A percentile compares a stretch with the other conserved stretches of the same genome.
These are phyloP conservation scores for Solanum acaule DNA, from an alignment of 257 asterid species.

Conservation along the genomic window DNA sequence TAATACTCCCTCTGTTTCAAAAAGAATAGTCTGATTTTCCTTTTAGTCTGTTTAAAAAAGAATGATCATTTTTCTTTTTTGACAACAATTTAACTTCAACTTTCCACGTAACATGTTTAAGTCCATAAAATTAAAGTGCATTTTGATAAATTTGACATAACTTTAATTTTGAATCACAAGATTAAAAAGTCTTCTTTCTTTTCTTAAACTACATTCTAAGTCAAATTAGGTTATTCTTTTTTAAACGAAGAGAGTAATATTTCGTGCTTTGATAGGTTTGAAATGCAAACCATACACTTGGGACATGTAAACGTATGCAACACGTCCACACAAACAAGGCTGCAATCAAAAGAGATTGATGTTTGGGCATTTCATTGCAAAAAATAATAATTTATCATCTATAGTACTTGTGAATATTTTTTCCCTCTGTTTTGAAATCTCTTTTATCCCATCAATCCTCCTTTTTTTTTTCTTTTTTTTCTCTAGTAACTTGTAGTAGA, in stretches of 20 bases:
- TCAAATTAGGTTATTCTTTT: too few species aligned
- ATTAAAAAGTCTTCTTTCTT: too few species aligned
- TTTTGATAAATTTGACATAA: too few species aligned
- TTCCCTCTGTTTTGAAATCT: not conserved
- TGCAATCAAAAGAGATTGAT: not conserved
- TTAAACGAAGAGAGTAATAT: not conserved
- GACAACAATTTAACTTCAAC: too few species aligned
- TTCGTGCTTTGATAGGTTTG: not conserved
- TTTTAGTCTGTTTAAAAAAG: too few species aligned
- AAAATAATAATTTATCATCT: not conserved
- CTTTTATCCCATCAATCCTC: not conserved
- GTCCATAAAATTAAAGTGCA: too few species aligned
- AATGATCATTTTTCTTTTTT: too few species aligned
- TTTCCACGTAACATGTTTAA: too few species aligned
- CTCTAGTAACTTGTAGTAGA: not conserved
- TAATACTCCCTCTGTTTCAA: not conserved
- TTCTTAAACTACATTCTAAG: too few species aligned
- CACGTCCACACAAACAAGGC: conserved; percentile 1
- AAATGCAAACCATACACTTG: not conserved
- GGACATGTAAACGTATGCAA: not conserved
- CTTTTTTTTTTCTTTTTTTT: not conserved
- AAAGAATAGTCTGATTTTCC: too few species aligned
- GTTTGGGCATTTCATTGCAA: not conserved
- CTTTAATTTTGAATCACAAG: too few species aligned
- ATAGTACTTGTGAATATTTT: not conserved